A percentile compares a stretch with the other conserved stretches of the same genome.
Conservation (phyloP, 306 rosid genomes). For the Oxytropis ochrocephala region DNA sequence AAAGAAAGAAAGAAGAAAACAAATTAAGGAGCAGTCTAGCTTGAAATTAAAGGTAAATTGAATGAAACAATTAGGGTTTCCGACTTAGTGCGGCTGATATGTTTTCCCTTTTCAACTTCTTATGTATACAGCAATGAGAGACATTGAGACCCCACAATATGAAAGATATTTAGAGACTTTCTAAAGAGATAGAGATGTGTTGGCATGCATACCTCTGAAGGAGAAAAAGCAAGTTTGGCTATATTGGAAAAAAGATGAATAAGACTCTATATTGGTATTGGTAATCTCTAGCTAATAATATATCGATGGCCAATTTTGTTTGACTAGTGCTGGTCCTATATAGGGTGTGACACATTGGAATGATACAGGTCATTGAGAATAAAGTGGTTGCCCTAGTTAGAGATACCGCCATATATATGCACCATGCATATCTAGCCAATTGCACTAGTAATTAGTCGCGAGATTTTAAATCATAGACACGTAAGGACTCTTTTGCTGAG, state of each 20-base stretch:
- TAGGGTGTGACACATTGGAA: slow-evolving; percentile 6
- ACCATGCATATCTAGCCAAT: neutral
- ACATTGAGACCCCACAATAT: slow-evolving; percentile 33
- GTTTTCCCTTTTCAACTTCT: slow-evolving; percentile 27
- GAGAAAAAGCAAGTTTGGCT: slow-evolving; percentile 3
- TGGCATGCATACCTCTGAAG: slow-evolving; percentile 17
- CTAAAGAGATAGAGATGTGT: neutral
- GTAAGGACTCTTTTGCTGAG: too few species aligned
- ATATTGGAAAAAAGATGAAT: slow-evolving; percentile 13
- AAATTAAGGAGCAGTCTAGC: slow-evolving; percentile 10
- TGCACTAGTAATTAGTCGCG: neutral
- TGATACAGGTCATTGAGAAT: slow-evolving; percentile 1
- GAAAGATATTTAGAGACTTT: slow-evolving; percentile 18
- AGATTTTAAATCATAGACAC: too few species aligned
- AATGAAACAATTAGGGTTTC: slow-evolving; percentile 1
- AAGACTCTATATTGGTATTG: neutral
- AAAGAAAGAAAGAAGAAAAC: slow-evolving; percentile 24
- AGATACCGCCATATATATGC: slow-evolving; percentile 7
- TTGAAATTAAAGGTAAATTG: slow-evolving; percentile 23
- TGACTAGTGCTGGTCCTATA: slow-evolving; percentile 10
- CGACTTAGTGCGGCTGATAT: slow-evolving; percentile 29
- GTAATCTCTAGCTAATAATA: neutral
- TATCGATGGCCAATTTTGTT: slow-evolving; percentile 17
- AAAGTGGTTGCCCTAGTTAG: slow-evolving; percentile 7
- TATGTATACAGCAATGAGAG: slow-evolving; percentile 5